phyloP scores from a whole-genome alignment of 495 filamentous ascomycete genomes.

The Bombardia bombarda region DNA sequence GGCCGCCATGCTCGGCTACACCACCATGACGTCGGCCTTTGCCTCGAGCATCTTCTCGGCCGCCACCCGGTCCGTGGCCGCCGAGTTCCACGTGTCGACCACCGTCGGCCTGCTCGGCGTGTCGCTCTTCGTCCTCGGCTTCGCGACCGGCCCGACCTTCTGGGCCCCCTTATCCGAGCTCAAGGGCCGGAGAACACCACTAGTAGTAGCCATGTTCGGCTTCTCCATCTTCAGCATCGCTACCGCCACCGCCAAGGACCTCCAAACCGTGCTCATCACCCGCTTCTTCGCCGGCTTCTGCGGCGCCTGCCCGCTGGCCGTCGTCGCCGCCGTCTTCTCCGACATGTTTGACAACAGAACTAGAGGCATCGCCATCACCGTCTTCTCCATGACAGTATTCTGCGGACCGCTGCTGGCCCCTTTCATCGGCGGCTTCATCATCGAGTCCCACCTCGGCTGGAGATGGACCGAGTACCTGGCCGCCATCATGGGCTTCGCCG shows the following conservation, averaged over 20 bases:
- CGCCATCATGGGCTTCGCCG: slow-evolving; percentile 66
- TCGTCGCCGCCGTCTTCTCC: slow-evolving; percentile 81
- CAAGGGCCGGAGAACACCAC: slow-evolving; percentile 62
- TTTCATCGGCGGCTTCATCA: slow-evolving; percentile 78
- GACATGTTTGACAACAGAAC: slow-evolving; percentile 80
- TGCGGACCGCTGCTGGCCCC: slow-evolving; percentile 73
- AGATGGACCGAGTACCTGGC: slow-evolving; percentile 74
- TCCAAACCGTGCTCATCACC: slow-evolving; percentile 74
- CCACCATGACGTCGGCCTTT: slow-evolving; percentile 69
- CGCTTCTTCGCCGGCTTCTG: slow-evolving; percentile 77
- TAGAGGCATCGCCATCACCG: slow-evolving; percentile 70
- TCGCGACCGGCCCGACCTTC: slow-evolving; percentile 56
- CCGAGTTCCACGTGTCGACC: slow-evolving; percentile 44
- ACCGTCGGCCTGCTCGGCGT: slow-evolving; percentile 61
- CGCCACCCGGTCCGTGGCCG: slow-evolving; percentile 45
- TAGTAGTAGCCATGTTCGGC: slow-evolving; percentile 67
- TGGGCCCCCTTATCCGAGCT: slow-evolving; percentile 76
- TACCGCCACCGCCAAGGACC: slow-evolving; percentile 65
- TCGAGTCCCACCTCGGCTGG: slow-evolving; percentile 64
- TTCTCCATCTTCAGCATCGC: slow-evolving; percentile 70
- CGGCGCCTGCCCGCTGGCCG: slow-evolving; percentile 69
- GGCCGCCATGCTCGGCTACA: slow-evolving; percentile 67
- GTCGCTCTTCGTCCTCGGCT: slow-evolving; percentile 63
- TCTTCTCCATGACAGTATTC: slow-evolving; percentile 82
- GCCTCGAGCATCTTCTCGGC: slow-evolving; percentile 61